Base-by-base conservation (phyloP, 805 yeast species). In the Starmerella sp. region DNA sequence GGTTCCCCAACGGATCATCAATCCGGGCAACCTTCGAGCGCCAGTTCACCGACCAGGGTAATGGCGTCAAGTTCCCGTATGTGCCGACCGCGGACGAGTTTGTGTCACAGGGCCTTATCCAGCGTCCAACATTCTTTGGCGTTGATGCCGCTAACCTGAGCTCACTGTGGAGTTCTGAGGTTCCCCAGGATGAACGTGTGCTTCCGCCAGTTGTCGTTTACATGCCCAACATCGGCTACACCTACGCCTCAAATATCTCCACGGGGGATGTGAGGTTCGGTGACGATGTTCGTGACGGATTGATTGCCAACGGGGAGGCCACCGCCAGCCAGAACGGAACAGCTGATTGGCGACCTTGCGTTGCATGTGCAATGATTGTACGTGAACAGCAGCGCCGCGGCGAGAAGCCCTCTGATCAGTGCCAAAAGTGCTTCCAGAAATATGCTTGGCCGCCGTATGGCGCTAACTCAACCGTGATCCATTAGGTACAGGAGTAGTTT, bases 51-150 rank as follows among this genome's bases (percentile, higher is more conserved):
- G 43, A 49, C 31, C 60, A 61, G 51, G 63, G 58, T 11, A 54
- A 57, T 35, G 41, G 41, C 29, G 53, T 57, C 5, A 38, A 47
- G 5, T 55, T 62, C 52, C 63, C 62, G 2, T 56, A 56, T 31
- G 54, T 63, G 28, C 58, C 60, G 8, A 51, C 51, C 6, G 35
- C 57, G 13, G 66, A 73, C n/a, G 75, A 84, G 0, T 81, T 83
- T 15, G 71, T 72, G 53, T 63, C 70, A 59, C 63, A 69, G 59
- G 82, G 82, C 54, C 30, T 52, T 22, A 35, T 35, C 14, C 38
- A 41, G 35, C 75, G 70, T 51, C 96, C 96, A 10, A 71, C 81
- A 0, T 87, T 88, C 67, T 84, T 88, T 64, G 96, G 96, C 4
- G 89, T 96, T 67, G 73, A 82, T 65, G 73, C 68, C 0, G 82